These are phyloP conservation scores for Aspergillus sclerotioniger DNA, from an alignment of 495 filamentous ascomycete species.

Conservation along the genomic window DNA sequence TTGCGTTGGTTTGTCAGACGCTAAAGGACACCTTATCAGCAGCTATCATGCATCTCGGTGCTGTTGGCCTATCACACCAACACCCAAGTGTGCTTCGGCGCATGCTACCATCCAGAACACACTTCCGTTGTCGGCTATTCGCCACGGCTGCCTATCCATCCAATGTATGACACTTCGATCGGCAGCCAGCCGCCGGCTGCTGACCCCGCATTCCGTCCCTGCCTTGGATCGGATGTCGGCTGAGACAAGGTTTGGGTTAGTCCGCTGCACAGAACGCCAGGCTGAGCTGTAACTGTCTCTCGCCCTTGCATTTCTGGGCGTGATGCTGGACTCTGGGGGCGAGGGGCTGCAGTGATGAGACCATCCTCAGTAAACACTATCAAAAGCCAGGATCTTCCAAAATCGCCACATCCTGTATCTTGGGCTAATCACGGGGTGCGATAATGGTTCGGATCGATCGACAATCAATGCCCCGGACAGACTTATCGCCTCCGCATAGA, in stretches of 20 bases:
- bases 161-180: not conserved
- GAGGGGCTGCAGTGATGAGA: not conserved
- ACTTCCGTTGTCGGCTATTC: not conserved
- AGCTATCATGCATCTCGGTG: not conserved
- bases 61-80: not conserved
- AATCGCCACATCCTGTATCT: not conserved
- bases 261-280: not conserved
- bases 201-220: constrained; percentile 4
- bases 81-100: not conserved
- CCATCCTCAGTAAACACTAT: not conserved
- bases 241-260: constrained; percentile 1
- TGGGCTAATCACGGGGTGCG: not conserved
- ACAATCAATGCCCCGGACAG: constrained; percentile 1
- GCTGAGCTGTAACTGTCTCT: not conserved
- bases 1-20: not conserved
- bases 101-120: not conserved
- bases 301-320: not conserved
- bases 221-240: not conserved
- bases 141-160: not conserved
- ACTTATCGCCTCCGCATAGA: constrained; percentile 6
- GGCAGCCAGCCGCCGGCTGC: not conserved
- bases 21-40: not conserved
- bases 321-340: not conserved
- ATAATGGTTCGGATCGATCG: constrained; percentile 5
- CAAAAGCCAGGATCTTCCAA: not conserved